Evolutionary conservation across 495 filamentous ascomycete species (phyloP).

Genomic region (Letharia lupina): DNA sequence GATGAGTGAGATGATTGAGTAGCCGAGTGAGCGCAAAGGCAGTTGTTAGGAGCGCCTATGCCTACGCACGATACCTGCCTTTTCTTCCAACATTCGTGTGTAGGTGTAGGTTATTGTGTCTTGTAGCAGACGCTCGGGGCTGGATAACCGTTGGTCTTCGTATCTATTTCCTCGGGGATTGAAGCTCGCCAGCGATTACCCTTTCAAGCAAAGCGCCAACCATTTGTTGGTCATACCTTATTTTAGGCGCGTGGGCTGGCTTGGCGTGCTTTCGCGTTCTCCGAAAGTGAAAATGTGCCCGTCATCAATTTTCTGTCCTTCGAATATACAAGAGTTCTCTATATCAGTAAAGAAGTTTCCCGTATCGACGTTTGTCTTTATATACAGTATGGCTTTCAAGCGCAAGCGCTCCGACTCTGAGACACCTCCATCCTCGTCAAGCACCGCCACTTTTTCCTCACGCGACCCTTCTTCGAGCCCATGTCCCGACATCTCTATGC

Average conservation of each 20-base stretch:
- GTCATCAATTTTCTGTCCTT: slow-evolving; percentile 4
- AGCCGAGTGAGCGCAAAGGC: background rate
- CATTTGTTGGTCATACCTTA: background rate
- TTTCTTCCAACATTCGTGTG: background rate
- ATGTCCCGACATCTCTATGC: slow-evolving; percentile 19
- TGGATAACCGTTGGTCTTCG: too few species aligned
- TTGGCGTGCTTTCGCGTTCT: slow-evolving; percentile 10
- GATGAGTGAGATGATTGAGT: background rate
- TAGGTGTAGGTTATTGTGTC: too few species aligned
- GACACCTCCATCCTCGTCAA: slow-evolving; percentile 32
- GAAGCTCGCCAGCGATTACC: background rate
- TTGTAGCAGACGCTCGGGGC: too few species aligned
- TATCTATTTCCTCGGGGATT: too few species aligned
- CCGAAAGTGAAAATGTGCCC: slow-evolving; percentile 9
- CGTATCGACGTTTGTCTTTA: background rate
- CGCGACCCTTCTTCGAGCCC: slow-evolving; percentile 20
- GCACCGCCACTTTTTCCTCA: slow-evolving; percentile 28
- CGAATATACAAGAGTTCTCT: background rate
- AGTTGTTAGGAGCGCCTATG: background rate
- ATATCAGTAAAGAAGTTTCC: background rate
- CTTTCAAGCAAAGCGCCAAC: background rate
- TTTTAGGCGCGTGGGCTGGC: background rate
- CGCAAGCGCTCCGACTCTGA: slow-evolving; percentile 42
- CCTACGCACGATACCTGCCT: background rate
- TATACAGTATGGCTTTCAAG: slow-evolving; percentile 40